Conservation (phyloP, 2,329 filamentous ascomycete species). For the Ceratocystis papillata region DNA sequence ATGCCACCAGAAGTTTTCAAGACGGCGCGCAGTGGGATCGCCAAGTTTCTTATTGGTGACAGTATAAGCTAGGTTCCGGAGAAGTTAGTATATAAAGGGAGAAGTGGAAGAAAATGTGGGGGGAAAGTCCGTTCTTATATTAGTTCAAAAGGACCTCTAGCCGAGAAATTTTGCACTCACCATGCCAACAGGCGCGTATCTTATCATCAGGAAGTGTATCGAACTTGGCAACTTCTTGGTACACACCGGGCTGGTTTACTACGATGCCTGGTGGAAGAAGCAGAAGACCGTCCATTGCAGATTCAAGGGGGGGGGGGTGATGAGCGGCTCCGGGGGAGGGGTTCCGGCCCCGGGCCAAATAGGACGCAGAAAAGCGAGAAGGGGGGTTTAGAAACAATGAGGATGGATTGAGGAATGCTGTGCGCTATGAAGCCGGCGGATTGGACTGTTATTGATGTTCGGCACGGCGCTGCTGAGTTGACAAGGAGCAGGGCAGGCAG, state of each 20-base stretch:
- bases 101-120: constrained; percentile 24
- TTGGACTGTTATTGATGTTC: no score
- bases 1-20: constrained; percentile 58
- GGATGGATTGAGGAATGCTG: not conserved
- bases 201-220: constrained; percentile 42
- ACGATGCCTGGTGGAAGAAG: constrained; percentile 49
- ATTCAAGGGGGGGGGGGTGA: not conserved
- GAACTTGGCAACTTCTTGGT: constrained; percentile 44
- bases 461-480: no score
- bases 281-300: constrained; percentile 28
- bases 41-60: constrained; percentile 47
- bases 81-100: constrained; percentile 10
- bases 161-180: constrained; percentile 32
- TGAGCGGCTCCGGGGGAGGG: constrained; percentile 19
- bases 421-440: not conserved
- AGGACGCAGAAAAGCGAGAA: not conserved
- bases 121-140: not conserved
- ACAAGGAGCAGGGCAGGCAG: not conserved
- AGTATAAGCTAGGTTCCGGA: constrained; percentile 42
- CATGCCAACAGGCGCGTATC: constrained; percentile 47
- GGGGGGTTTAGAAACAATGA: not conserved
- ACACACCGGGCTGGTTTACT: constrained; percentile 42
- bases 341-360: constrained; percentile 17
- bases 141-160: constrained; percentile 5
- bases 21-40: constrained; percentile 51